Evolutionary conservation across 1,284 basidiomycete species (phyloP).

Genomic region (Vanrija sp.): DNA sequence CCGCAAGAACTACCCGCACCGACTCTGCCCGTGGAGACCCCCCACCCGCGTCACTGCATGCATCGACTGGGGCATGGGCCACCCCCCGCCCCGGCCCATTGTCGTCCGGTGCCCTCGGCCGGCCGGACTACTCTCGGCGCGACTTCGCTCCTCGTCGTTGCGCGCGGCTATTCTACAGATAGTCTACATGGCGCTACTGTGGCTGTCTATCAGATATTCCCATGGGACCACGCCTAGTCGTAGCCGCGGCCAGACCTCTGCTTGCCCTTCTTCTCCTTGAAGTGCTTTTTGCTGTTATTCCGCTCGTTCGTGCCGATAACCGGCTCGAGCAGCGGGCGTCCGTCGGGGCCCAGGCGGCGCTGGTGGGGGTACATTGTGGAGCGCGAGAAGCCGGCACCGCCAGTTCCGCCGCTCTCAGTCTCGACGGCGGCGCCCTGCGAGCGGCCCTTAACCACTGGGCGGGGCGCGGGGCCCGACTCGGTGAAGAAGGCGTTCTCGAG

Average conservation of each 20-base stretch:
- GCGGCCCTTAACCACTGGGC: constrained; percentile 63
- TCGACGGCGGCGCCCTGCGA: constrained; percentile 44
- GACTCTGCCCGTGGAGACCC: too few species aligned
- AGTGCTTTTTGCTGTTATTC: constrained; percentile 74
- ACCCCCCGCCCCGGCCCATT: too few species aligned
- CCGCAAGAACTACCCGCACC: too few species aligned
- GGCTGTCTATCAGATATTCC: too few species aligned
- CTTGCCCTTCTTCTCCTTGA: constrained; percentile 81
- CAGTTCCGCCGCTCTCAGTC: constrained; percentile 54
- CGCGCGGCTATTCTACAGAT: too few species aligned
- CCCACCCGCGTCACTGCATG: too few species aligned
- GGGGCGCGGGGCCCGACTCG: constrained; percentile 55
- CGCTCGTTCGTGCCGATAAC: constrained; percentile 47
- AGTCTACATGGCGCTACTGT: too few species aligned
- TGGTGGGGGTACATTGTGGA: constrained; percentile 72
- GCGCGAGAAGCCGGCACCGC: constrained; percentile 62
- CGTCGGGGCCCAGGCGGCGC: constrained; percentile 69
- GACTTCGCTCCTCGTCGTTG: too few species aligned
- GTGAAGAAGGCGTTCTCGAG: constrained; percentile 84
- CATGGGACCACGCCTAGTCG: constrained; percentile 50
- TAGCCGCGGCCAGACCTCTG: constrained; percentile 87
- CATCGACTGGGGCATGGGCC: too few species aligned
- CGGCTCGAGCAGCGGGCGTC: constrained; percentile 55
- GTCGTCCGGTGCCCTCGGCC: too few species aligned
- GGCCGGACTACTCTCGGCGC: too few species aligned